Percentiles rank a stretch among this genome's conserved stretches.
Evolutionary conservation across 805 yeast species (phyloP).

Genomic region (Schwanniomyces vanrijiae): DNA sequence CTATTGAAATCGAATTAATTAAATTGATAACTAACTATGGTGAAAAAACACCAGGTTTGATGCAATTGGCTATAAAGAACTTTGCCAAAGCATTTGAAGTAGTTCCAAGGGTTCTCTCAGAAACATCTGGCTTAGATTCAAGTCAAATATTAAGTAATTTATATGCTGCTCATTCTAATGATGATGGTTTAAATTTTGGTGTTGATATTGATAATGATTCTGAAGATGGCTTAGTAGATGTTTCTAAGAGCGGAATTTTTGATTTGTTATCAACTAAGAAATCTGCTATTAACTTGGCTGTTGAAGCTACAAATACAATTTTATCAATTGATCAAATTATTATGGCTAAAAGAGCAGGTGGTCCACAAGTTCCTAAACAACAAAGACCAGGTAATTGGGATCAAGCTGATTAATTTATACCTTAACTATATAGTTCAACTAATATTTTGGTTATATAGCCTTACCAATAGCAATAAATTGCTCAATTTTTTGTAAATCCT

Average conservation of each 20-base stretch:
- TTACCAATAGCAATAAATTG: conserved; percentile 58
- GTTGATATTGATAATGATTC: conserved; percentile 69
- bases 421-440: neutral
- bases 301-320: conserved; percentile 91
- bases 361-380: conserved; percentile 79
- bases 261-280: conserved; percentile 80
- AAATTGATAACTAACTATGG: conserved; percentile 79
- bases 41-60: conserved; percentile 88
- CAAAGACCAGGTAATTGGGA: conserved; percentile 96
- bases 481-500: conserved; percentile 65
- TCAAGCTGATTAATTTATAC: conserved; percentile 64
- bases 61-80: conserved; percentile 91
- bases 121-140: conserved; percentile 90
- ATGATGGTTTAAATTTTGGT: conserved; percentile 52
- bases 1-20: conserved; percentile 86
- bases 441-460: conserved; percentile 5
- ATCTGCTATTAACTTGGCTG: conserved; percentile 89
- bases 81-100: conserved; percentile 95
- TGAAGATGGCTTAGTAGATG: conserved; percentile 65
- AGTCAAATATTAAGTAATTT: conserved; percentile 86
- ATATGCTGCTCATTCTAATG: conserved; percentile 78
- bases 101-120: conserved; percentile 88
- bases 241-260: conserved; percentile 65
- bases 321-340: conserved; percentile 94
- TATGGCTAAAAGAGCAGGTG: conserved; percentile 99